These are phyloP conservation scores for Gossypium lobatum DNA, from an alignment of 441 rosid species.

Conservation along the genomic window DNA sequence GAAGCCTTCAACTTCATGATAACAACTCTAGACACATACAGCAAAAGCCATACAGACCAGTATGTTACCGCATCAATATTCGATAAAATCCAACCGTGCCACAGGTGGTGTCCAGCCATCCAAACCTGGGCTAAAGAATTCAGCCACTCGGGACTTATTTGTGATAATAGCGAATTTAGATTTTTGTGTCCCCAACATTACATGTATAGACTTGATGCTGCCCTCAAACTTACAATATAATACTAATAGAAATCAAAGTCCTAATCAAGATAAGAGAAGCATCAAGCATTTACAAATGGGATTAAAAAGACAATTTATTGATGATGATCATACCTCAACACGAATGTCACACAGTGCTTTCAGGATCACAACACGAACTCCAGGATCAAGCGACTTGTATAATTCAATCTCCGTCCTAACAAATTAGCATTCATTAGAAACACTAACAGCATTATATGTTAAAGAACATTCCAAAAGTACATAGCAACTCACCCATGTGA, in stretches of 20 bases:
- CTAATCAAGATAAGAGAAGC: background rate
- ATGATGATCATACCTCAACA: constrained; percentile 65
- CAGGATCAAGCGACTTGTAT: constrained; percentile 87
- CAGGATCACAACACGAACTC: constrained; percentile 88
- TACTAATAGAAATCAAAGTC: background rate
- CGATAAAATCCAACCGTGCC: background rate
- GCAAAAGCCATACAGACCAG: background rate
- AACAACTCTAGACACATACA: background rate
- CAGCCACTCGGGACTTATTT: background rate
- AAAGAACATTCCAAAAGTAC: constrained; percentile 17
- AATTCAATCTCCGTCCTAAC: constrained; percentile 68
- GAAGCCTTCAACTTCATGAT: background rate
- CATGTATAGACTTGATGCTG: constrained; percentile 1
- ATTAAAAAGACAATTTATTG: constrained; percentile 1
- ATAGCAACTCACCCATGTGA: constrained; percentile 82
- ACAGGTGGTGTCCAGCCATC: background rate
- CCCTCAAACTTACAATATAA: background rate
- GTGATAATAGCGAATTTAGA: background rate
- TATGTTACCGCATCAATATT: background rate
- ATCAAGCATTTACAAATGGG: constrained; percentile 9
- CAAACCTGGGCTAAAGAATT: constrained; percentile 3
- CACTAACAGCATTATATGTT: constrained; percentile 8
- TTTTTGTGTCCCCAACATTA: background rate
- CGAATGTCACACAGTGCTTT: constrained; percentile 97
- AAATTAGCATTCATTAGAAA: constrained; percentile 29